Evolutionary conservation across 495 filamentous ascomycete species (phyloP), one percentile per base, ranked within the genome.

Genomic region (Penicillium crystallinum): DNA sequence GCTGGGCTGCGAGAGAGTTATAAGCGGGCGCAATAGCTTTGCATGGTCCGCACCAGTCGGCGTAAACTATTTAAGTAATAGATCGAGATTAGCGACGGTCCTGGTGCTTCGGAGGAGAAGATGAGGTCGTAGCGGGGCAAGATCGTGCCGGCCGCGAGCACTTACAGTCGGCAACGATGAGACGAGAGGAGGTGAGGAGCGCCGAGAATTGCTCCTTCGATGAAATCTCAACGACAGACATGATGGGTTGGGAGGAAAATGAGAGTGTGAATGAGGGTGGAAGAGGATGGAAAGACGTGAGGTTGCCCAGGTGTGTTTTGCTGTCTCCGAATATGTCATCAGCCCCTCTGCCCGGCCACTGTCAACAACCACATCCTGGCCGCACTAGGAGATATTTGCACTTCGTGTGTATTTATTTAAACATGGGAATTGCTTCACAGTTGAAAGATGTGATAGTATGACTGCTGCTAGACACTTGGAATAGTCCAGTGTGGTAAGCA

Each of bases 161-260:
- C 89, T 82, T 72, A 95, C 90, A 97, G 74, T 95, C 86, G 57
- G 83, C 81, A 38, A 96, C 85, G 29, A 96, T 87, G 49, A 95
- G 79, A 40, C 72, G 80, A 19, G 85, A 87, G 33, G 75, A 77
- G 36, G 75, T 76, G 44, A 96, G 73, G 43, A 95, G 66, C 17
- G 77, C 68, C 63, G 66, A 82, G 61, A 96, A 86, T 59, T 95
- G 86, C 55, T 77, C 76, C 17, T 79, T 69, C 11, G 89, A 92
- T 49, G 78, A 69, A 42, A 96, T 91, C 30, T 83, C 75, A 49
- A 90, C 76, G 31, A 83, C 80, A 58, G 82, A 78, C 49, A 65
- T 60, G 30, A 53, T 52, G 59, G 29, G 45, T 40, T 51, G 49
- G 49, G 52, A 39, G 58, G 18, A 45, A 53, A 46, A 40, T 57